Evolutionary conservation across 1,139 yeast species (phyloP).

Genomic region (Hansenula lynferdii): DNA sequence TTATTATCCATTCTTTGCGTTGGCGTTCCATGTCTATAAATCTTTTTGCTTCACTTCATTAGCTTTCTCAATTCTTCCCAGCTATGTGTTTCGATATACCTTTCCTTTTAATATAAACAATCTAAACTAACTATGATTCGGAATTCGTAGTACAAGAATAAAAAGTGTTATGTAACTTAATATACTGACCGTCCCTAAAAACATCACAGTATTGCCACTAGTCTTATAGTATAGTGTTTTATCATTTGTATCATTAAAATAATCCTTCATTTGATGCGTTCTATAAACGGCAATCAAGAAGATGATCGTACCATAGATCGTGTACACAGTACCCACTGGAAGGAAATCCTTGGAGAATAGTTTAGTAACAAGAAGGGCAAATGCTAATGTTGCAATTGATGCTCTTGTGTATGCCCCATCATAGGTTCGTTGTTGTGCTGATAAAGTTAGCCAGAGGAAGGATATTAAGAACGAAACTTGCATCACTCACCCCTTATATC

Average conservation of each 20-base stretch:
- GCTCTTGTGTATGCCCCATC: slow-evolving; percentile 23
- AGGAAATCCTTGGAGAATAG: slow-evolving; percentile 17
- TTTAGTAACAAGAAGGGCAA: slow-evolving; percentile 18
- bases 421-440: slow-evolving; percentile 23
- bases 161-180: slow-evolving; percentile 11
- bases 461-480: background rate
- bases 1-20: slow-evolving; percentile 3
- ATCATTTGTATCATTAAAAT: slow-evolving; percentile 8
- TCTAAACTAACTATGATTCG: background rate
- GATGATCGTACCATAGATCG: slow-evolving; percentile 17
- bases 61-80: too few species aligned
- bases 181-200: slow-evolving; percentile 14
- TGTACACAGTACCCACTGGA: slow-evolving; percentile 18
- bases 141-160: slow-evolving; percentile 14
- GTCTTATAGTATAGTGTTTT: slow-evolving; percentile 16
- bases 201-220: slow-evolving; percentile 18
- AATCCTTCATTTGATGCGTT: slow-evolving; percentile 9
- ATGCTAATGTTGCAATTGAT: slow-evolving; percentile 17
- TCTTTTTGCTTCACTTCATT: too few species aligned
- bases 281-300: slow-evolving; percentile 15
- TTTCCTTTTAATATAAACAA: background rate
- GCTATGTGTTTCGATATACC: background rate
- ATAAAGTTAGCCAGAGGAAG: too few species aligned
- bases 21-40: too few species aligned
- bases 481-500: slow-evolving; percentile 16